phyloP scores from a whole-genome alignment of 768 basidiomycete species.

The Lepiota subincarnata region DNA sequence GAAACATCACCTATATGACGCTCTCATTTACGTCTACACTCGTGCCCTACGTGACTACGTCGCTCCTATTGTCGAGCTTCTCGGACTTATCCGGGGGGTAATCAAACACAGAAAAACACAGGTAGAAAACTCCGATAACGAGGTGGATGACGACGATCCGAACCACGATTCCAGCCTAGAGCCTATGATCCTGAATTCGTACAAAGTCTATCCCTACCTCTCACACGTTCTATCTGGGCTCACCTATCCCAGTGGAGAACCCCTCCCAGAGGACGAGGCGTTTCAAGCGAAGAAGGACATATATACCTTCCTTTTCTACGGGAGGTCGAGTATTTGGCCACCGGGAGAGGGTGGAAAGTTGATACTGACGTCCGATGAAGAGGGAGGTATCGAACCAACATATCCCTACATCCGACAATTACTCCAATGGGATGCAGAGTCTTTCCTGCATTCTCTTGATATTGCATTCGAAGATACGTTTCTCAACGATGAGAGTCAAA shows the following conservation, averaged over 20 bases:
- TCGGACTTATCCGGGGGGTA: slow-evolving; percentile 70
- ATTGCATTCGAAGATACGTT: slow-evolving; percentile 92
- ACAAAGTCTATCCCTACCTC: slow-evolving; percentile 90
- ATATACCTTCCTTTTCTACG: slow-evolving; percentile 83
- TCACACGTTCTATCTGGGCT: slow-evolving; percentile 76
- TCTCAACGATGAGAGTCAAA: slow-evolving; percentile 70
- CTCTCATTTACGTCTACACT: slow-evolving; percentile 91
- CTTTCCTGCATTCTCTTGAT: slow-evolving; percentile 90
- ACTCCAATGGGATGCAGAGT: slow-evolving; percentile 87
- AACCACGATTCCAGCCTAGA: slow-evolving; percentile 43
- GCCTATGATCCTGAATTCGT: slow-evolving; percentile 64
- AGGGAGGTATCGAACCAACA: slow-evolving; percentile 72
- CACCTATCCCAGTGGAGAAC: slow-evolving; percentile 81
- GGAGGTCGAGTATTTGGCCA: slow-evolving; percentile 78
- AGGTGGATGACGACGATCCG: slow-evolving; percentile 20
- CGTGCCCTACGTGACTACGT: slow-evolving; percentile 85
- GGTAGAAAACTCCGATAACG: slow-evolving; percentile 25
- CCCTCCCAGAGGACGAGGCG: slow-evolving; percentile 61
- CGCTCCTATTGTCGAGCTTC: slow-evolving; percentile 81
- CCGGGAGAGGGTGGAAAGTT: slow-evolving; percentile 64
- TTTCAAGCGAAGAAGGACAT: slow-evolving; percentile 65
- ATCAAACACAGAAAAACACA: slow-evolving; percentile 46
- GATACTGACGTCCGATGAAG: slow-evolving; percentile 70
- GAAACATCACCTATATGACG: slow-evolving; percentile 81
- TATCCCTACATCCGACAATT: slow-evolving; percentile 88